Base-by-base conservation (phyloP, 2,329 filamentous ascomycete species). In the Fusarium setosum region DNA sequence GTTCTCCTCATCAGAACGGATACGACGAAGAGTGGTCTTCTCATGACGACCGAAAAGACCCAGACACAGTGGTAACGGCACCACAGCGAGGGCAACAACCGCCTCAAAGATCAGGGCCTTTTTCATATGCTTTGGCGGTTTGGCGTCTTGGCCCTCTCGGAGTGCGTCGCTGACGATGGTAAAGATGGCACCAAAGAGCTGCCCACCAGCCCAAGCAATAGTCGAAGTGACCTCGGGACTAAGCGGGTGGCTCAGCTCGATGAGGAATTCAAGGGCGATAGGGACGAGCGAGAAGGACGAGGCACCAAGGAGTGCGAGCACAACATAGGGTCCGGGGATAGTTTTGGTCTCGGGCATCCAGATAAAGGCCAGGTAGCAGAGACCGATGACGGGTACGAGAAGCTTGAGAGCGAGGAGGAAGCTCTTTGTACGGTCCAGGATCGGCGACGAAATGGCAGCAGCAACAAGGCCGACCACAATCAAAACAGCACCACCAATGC, bases 401-500 rank as follows among this genome's bases (percentile, higher is more conserved):
- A 90, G 67, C 72, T 92, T 93, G 77, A 96, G 89, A 21, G 90
- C 87, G 5, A 86, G 75, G 0, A 97, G 81, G 73, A 94, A 97
- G 23, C 86, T 83, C 77, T 97, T 96, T 56, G 90, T 94, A 51
- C 90, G 88, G 80, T 98, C 96, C 64, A 97, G 87, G 68, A 97
- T 83, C 0, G 95, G 95, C 0, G 90, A 92, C 1, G 88, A 84
- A 62, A 97, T 82, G 13, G 93, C 96, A 1, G 93, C 86, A 5
- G 86, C 79, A 41, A 96, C 83, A 2, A 99, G 88, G 9, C 96
- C 96, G 52, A 96, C 92, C 44, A 97, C 84, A 74, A 98, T 98
- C 31, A 98, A 86, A 9, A 98, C 79, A 1, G 92, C 96, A 65
- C 96, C 96, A 11, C 90, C 93, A 72, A 98, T 94, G 31, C 96